Base-by-base conservation (phyloP, 257 asterid genomes). In the Nicotiana attenuata region DNA sequence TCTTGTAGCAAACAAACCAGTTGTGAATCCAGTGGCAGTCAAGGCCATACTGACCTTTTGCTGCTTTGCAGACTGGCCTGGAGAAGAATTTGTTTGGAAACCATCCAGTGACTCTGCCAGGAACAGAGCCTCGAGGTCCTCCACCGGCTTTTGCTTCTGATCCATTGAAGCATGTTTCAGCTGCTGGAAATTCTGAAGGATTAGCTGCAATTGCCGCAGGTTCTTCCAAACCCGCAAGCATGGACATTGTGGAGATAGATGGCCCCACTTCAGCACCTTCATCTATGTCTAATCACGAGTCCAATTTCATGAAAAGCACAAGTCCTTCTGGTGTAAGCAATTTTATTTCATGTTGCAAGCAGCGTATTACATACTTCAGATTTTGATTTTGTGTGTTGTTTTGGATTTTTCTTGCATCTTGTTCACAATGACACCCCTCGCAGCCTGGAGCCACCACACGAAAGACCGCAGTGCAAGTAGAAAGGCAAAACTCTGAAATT, bases 371-470 rank as follows among this genome's bases (percentile, higher is more conserved):
- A 13, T 75, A 75, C 26, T 15, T 8, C 41, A 24, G 26, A 26
- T 50, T 79, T 50, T 76, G 50, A 75, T 35, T 35, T 59, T 11
- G 5, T 26, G 61, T 28, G 29, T 31, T 14, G 15, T 68, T 71
- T 41, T 80, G 77, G 76, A 60, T 57, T 80, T 56, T 75, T 80
- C 50, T 60, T 63, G 55, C 24, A 61, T 71, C 76, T 84, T 69
- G 71, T 81, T 55, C 68, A 29, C 14, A 65, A 38, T 84, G 64
- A 1, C 67, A 24, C 41, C 63, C 61, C 76, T 41, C 53, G 26
- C 92, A 94, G 98, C 95, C 95, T 69, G 93, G 92, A 85, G 96
- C 97, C 45, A 90, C 98, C 82, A 95, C 98, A 28, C 88, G 97
- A 64, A 93, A 95, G 88, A 87, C 85, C 87, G 85, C 92, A 53